A percentile compares a stretch with the other conserved stretches of the same genome.
These are phyloP conservation scores for Calonectria fujianensis DNA, from an alignment of 2,329 filamentous ascomycete species.

Conservation along the genomic window DNA sequence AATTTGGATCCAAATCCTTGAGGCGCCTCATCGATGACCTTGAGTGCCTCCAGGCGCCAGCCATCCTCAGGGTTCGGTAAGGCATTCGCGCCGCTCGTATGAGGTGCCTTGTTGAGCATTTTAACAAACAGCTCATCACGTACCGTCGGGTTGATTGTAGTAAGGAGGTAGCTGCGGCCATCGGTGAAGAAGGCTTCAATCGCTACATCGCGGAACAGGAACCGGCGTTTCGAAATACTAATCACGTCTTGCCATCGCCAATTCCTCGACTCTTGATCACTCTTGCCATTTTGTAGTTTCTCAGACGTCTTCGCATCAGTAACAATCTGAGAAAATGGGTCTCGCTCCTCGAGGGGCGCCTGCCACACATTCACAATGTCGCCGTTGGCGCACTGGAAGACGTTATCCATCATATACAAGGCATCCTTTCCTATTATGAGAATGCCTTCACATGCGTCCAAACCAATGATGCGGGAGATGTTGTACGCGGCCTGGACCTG, in stretches of 20 bases:
- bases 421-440: conserved; percentile 94
- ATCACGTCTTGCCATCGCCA: conserved; percentile 98
- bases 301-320: conserved; percentile 77
- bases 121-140: conserved; percentile 89
- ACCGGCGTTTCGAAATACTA: conserved; percentile 95
- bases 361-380: conserved; percentile 98
- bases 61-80: conserved; percentile 88
- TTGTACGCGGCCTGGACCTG: conserved; percentile 96
- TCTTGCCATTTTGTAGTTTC: conserved; percentile 74
- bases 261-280: conserved; percentile 87
- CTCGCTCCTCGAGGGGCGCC: conserved; percentile 92
- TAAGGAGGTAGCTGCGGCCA: conserved; percentile 94
- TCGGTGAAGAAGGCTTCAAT: conserved; percentile 99
- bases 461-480: conserved; percentile 92
- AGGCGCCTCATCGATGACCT: conserved; percentile 76
- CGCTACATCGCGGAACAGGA: conserved; percentile 95
- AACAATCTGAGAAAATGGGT: conserved; percentile 96
- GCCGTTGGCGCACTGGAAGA: conserved; percentile 94
- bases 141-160: conserved; percentile 82
- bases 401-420: conserved; percentile 96
- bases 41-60: conserved; percentile 92
- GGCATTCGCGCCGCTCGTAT: conserved; percentile 81
- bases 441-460: conserved; percentile 95
- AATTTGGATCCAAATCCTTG: conserved; percentile 88
- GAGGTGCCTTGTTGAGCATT: conserved; percentile 86